Evolutionary conservation across 164 flowering plant genomes (phyloP), one percentile per base, ranked within the genome.

Genomic region (Tetracentron sinense): DNA sequence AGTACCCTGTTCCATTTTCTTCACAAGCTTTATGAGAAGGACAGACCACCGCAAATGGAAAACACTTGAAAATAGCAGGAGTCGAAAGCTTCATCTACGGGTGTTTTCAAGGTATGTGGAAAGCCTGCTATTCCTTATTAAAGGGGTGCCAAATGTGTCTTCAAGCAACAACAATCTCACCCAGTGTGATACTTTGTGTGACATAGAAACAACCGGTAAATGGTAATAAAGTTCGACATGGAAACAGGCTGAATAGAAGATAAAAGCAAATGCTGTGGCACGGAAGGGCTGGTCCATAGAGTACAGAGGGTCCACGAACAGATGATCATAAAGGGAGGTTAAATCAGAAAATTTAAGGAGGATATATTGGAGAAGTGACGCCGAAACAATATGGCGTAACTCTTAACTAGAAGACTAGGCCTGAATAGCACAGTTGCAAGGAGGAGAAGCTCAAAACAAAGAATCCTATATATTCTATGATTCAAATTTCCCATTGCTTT

Each of bases 81-180:
- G 7, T 31, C 42, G 4, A 72, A 61, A 31, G 50, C 76, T 52
- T 69, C 61, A 47, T 26, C 74, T 7, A 53, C 74, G 15, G 80
- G 69, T 54, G 73, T 85, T 48, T 83, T 61, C 65, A 81, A 80
- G 63, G 31, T 89, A 66, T 72, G 79, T 0, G 90, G 91, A 60
- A 94, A 91, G 69, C 97, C 97, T 21, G 92, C 94, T 28, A 64
- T 84, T 54, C n/a, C 81, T 87, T 12, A 85, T 89, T 23, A 81
- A 87, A 64, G 94, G 88, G 42, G 78, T 85, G 30, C 93, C 97
- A 6, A 74, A 80, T 11, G 42, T 76, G 47, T 38, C 75, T 38
- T 35, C 70, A 2, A 50, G 28, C 8, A 72, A 68, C 4, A 54
- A 19, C 42, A 14, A 25, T 56, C 27, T 48, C 42, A 59, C 62